Percentiles rank a stretch among this genome's conserved stretches.
These are phyloP conservation scores for Aspergillus uvarum DNA, from an alignment of 2,329 filamentous ascomycete species.

Conservation along the genomic window DNA sequence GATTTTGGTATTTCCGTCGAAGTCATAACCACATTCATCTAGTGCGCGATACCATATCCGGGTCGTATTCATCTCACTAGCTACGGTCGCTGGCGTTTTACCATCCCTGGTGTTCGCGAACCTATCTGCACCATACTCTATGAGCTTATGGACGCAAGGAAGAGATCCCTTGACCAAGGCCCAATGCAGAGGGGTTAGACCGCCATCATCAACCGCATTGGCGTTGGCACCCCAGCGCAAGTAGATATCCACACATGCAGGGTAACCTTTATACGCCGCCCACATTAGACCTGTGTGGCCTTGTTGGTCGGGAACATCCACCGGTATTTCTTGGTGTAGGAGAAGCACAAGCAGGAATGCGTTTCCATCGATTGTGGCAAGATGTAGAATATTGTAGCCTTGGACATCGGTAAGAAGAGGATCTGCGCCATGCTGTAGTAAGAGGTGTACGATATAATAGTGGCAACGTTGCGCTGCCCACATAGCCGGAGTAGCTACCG, in stretches of 20 bases:
- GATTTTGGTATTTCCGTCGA: conserved; percentile 69
- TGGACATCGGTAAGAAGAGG: conserved; percentile 89
- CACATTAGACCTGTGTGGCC: conserved; percentile 97
- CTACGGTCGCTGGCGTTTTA: conserved; percentile 84
- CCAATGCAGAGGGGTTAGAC: conserved; percentile 95
- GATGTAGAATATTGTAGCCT: conserved; percentile 96
- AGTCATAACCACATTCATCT: conserved; percentile 78
- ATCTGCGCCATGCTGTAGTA: conserved; percentile 88
- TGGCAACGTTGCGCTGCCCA: conserved; percentile 97
- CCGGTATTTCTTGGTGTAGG: conserved; percentile 90
- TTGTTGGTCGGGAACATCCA: conserved; percentile 84
- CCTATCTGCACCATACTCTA: conserved; percentile 93
- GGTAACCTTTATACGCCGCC: conserved; percentile 97
- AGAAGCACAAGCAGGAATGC: conserved; percentile 84
- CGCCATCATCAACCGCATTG: conserved; percentile 84
- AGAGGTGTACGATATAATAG: conserved; percentile 92
- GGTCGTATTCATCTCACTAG: conserved; percentile 83
- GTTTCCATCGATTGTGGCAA: conserved; percentile 96
- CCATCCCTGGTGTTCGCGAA: conserved; percentile 86
- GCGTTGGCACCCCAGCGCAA: conserved; percentile 94
- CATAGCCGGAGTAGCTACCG: conserved; percentile 86
- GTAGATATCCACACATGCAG: conserved; percentile 86
- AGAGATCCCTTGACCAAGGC: conserved; percentile 89
- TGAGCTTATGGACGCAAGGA: conserved; percentile 84
- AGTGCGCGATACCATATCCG: conserved; percentile 80